These are phyloP conservation scores for Ceratobasidium sp. DNA, from an alignment of 1,284 basidiomycete species.

Conservation along the genomic window DNA sequence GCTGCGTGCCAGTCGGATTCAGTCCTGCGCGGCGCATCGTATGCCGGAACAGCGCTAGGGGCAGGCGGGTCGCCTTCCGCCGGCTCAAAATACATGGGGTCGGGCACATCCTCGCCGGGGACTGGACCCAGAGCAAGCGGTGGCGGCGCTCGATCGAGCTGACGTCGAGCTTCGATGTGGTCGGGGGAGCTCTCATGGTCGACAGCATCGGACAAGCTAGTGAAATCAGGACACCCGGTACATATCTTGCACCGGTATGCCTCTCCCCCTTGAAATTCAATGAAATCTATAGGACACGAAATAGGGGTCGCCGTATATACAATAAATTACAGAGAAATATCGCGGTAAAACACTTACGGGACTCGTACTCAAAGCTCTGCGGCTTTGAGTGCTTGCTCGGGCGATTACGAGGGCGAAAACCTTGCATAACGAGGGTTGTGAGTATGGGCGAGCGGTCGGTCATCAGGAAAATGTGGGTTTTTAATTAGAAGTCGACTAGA, in stretches of 20 bases:
- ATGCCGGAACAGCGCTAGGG: not conserved
- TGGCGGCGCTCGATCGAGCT: not conserved
- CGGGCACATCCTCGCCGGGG: no score
- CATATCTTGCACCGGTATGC: not conserved
- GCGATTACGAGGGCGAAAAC: no score
- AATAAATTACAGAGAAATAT: not conserved
- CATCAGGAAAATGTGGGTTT: no score
- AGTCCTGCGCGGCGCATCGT: not conserved
- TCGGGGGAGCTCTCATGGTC: not conserved
- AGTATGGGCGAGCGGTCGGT: no score
- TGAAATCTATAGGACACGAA: not conserved
- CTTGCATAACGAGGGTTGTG: no score
- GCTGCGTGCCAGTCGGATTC: no score
- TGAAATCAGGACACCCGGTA: not conserved
- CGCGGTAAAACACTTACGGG: not conserved
- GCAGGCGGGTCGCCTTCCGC: no score
- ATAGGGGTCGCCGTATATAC: not conserved
- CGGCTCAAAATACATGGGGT: no score
- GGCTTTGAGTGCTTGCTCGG: not conserved
- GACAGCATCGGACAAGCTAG: not conserved
- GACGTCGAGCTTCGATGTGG: not conserved
- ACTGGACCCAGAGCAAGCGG: no score
- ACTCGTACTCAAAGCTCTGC: not conserved
- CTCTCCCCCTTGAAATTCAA: not conserved
- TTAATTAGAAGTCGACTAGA: no score